Percentiles rank a stretch among this genome's conserved stretches.
These are phyloP conservation scores for Mrakia blollopis DNA, from an alignment of 768 basidiomycete genomes.

Conservation along the genomic window DNA sequence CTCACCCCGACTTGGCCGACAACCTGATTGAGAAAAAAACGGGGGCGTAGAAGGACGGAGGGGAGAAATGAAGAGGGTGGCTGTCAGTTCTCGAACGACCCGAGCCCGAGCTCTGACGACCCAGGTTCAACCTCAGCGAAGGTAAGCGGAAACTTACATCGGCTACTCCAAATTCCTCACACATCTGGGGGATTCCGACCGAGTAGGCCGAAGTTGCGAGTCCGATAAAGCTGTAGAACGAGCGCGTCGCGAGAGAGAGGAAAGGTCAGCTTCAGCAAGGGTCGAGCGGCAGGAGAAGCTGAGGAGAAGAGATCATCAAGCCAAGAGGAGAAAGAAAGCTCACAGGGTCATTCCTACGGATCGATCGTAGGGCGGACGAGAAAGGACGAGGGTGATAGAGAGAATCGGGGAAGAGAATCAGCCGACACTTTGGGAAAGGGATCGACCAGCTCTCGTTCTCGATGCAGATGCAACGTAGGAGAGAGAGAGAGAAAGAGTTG, in stretches of 20 bases:
- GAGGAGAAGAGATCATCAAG: neutral
- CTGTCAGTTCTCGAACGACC: neutral
- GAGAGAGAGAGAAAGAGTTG: neutral
- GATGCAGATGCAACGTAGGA: too few relatives aligned
- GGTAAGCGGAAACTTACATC: neutral
- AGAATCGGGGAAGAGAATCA: neutral
- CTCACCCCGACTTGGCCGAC: slow-evolving; percentile 27
- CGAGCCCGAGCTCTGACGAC: neutral
- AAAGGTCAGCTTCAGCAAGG: neutral
- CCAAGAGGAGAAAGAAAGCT: neutral
- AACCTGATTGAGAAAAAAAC: neutral
- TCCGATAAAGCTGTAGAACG: neutral
- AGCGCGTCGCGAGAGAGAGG: neutral
- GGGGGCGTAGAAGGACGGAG: too few relatives aligned
- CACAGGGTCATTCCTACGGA: neutral
- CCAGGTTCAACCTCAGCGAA: too few relatives aligned
- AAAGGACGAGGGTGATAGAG: neutral
- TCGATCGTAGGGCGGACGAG: neutral
- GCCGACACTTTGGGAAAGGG: neutral
- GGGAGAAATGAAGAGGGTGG: neutral
- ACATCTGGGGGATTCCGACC: slow-evolving; percentile 25
- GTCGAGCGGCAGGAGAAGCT: too few relatives aligned
- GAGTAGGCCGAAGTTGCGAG: slow-evolving; percentile 27
- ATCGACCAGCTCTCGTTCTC: neutral
- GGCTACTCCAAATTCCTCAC: slow-evolving; percentile 13